These are phyloP conservation scores for Kluyveromyces wickerhamii DNA, from an alignment of 805 yeast species.

Conservation along the genomic window DNA sequence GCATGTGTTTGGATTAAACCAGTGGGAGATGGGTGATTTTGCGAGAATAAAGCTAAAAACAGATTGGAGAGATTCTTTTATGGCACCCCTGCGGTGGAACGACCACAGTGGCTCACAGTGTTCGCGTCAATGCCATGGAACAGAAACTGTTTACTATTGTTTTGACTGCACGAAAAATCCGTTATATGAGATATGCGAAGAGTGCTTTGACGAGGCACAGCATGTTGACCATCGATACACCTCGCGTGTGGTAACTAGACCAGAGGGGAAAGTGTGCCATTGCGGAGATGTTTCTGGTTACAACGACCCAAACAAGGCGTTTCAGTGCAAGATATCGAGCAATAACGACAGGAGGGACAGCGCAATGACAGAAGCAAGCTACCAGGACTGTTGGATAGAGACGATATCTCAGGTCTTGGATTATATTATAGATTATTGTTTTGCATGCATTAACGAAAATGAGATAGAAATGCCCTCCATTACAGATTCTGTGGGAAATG, in stretches of 20 bases:
- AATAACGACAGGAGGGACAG: slow-evolving; percentile 10
- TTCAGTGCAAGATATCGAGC: slow-evolving; percentile 14
- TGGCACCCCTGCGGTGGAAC: background rate
- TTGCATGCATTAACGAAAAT: slow-evolving; percentile 9
- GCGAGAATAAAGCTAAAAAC: slow-evolving; percentile 6
- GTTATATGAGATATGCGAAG: slow-evolving; percentile 46
- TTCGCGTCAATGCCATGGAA: slow-evolving; percentile 20
- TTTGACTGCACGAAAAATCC: slow-evolving; percentile 28
- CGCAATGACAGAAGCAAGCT: background rate
- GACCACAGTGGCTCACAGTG: slow-evolving; percentile 23
- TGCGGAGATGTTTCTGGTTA: slow-evolving; percentile 26
- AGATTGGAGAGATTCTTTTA: slow-evolving; percentile 10
- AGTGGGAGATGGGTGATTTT: slow-evolving; percentile 18
- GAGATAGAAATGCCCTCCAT: slow-evolving; percentile 5
- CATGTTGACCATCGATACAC: slow-evolving; percentile 55
- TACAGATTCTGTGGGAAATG: slow-evolving; percentile 5
- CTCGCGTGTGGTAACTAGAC: slow-evolving; percentile 20
- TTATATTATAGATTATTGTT: slow-evolving; percentile 18
- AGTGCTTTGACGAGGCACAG: slow-evolving; percentile 60
- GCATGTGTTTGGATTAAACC: slow-evolving; percentile 13
- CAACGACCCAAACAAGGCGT: slow-evolving; percentile 14
- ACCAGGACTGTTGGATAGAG: background rate
- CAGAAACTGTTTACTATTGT: slow-evolving; percentile 27
- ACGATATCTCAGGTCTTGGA: slow-evolving; percentile 20
- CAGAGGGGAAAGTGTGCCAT: slow-evolving; percentile 28